Base-by-base conservation (phyloP, 768 basidiomycete genomes). In the Suillus lakei region DNA sequence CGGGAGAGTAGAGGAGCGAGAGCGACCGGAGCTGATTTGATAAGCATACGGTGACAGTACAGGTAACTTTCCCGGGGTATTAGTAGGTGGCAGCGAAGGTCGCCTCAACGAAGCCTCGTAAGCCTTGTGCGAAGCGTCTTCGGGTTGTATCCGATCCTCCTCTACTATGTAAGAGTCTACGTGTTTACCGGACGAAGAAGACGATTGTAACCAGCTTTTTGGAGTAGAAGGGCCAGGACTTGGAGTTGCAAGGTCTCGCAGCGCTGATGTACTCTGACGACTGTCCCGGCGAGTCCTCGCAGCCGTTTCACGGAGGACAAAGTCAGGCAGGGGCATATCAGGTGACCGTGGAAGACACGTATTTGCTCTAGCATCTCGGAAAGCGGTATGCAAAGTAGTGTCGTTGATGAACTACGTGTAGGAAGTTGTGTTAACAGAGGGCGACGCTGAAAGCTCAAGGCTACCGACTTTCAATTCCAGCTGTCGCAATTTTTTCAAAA, bases 351-450 rank as follows among this genome's bases (percentile, higher is more conserved):
- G 76, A 3, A 77, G 66, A 44, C 15, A 71, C 0, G 76, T 77
- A 48, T 64, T 60, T 34, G 76, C 76, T 64, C 76, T 75, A 16
- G 76, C 76, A 50, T 78, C 74, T 28, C 77, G 76, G 30, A 77
- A 77, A n/a, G 77, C 76, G 36, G 50, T 41, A 46, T 77, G 76
- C 0, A 77, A 54, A 46, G 68, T 67, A 5, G n/a, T 23, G 60
- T 77, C 76, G 59, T 61, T 71, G 66, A 78, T 74, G 64, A 77
- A 77, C 77, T 77, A 44, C 5, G 5, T 55, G 58, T 13, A 66
- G 34, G 16, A 38, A 68, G 51, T 18, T 41, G 46, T 23, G 21
- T 51, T 23, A 15, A 51, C 16, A 21, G 1, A 54, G 18, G 15
- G 7, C 7, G 21, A 64, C 12, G 13, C 13, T n/a, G 5, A 18